These are phyloP conservation scores for Phylloporus sp. DNA, from an alignment of 768 basidiomycete genomes.

Conservation along the genomic window DNA sequence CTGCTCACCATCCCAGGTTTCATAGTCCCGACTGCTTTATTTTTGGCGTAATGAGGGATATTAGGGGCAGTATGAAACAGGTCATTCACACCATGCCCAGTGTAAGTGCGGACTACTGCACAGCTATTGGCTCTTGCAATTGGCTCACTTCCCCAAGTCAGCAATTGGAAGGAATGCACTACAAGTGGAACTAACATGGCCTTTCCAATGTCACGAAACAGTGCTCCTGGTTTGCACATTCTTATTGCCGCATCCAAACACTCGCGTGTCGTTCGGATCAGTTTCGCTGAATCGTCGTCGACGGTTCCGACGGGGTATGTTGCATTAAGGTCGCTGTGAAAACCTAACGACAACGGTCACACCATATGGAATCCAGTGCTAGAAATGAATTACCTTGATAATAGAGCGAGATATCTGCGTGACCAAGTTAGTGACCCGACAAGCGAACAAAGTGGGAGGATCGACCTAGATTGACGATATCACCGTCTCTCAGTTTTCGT, in stretches of 20 bases:
- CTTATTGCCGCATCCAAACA: constrained; percentile 87
- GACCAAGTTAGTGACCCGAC: constrained; percentile 14
- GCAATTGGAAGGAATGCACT: constrained; percentile 9
- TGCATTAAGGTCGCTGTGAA: constrained; percentile 88
- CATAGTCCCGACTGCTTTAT: constrained; percentile 90
- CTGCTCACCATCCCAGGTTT: constrained; percentile 81
- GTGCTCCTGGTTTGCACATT: constrained; percentile 87
- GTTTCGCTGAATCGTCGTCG: constrained; percentile 74
- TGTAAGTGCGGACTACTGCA: constrained; percentile 87
- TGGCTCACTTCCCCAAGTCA: constrained; percentile 57
- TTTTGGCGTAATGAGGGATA: constrained; percentile 92
- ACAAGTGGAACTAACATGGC: constrained; percentile 55
- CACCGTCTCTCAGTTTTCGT: constrained; percentile 79
- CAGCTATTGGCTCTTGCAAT: constrained; percentile 80
- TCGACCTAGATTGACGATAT: constrained; percentile 91
- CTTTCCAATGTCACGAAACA: constrained; percentile 86
- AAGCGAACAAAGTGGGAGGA: constrained; percentile 9
- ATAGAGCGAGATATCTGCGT: constrained; percentile 71
- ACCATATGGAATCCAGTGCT: background rate
- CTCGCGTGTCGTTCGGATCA: constrained; percentile 79
- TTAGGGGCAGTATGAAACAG: constrained; percentile 85
- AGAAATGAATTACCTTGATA: constrained; percentile 52
- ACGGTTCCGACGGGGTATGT: constrained; percentile 88
- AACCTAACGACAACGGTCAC: constrained; percentile 45
- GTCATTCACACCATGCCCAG: constrained; percentile 85